These are phyloP conservation scores for Bacidia gigantensis DNA, from an alignment of 495 filamentous ascomycete species.

Conservation along the genomic window DNA sequence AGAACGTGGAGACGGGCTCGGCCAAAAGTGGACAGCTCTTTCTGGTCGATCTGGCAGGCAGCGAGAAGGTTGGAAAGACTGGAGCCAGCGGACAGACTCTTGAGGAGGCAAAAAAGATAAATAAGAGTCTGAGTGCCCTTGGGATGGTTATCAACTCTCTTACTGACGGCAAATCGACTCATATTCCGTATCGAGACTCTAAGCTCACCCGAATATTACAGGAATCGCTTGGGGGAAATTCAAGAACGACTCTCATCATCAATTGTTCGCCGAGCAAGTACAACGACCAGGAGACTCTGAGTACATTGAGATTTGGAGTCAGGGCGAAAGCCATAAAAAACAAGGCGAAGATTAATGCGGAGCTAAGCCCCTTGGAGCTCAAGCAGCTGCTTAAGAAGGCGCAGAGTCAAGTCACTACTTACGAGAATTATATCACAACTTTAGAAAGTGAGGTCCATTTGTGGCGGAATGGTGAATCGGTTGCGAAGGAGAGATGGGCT, in stretches of 20 bases:
- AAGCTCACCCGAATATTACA: slow-evolving; percentile 95
- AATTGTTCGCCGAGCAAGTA: slow-evolving; percentile 98
- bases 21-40: slow-evolving; percentile 94
- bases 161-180: slow-evolving; percentile 95
- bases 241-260: slow-evolving; percentile 90
- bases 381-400: slow-evolving; percentile 84
- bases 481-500: slow-evolving; percentile 76
- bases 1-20: slow-evolving; percentile 94
- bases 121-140: slow-evolving; percentile 93
- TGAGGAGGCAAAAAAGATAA: slow-evolving; percentile 99
- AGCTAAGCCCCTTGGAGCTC: slow-evolving; percentile 87
- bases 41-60: slow-evolving; percentile 93
- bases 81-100: slow-evolving; percentile 94
- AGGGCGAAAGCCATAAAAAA: slow-evolving; percentile 98
- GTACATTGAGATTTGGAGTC: slow-evolving; percentile 90
- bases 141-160: slow-evolving; percentile 98
- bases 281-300: slow-evolving; percentile 90
- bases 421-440: slow-evolving; percentile 70
- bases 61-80: slow-evolving; percentile 97
- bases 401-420: slow-evolving; percentile 76
- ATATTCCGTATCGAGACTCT: slow-evolving; percentile 94
- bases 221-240: slow-evolving; percentile 94
- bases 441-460: slow-evolving; percentile 71
- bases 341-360: slow-evolving; percentile 98
- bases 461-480: slow-evolving; percentile 79